Evolutionary conservation across 1,284 basidiomycete genomes (phyloP).

Genomic region (Rhizoctonia solani): DNA sequence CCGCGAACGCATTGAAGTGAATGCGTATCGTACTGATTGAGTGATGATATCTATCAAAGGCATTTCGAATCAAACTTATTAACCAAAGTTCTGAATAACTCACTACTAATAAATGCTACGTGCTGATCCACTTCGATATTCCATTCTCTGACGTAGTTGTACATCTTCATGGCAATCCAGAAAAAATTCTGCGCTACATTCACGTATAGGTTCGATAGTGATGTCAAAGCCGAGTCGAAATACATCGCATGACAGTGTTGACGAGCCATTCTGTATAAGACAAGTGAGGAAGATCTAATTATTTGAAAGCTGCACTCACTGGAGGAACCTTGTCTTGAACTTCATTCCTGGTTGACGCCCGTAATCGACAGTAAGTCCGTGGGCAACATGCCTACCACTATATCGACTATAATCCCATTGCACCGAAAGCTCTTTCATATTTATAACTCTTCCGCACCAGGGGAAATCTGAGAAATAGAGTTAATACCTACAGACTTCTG

Average conservation of each 20-base stretch:
- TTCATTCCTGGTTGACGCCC: conserved; percentile 60
- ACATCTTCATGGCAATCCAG: conserved; percentile 87
- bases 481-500: conserved; percentile 10
- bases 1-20: conserved; percentile 57
- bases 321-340: conserved; percentile 70
- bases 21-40: conserved; percentile 61
- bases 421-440: conserved; percentile 75
- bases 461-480: conserved; percentile 67
- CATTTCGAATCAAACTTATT: background rate
- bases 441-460: conserved; percentile 86
- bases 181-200: conserved; percentile 90
- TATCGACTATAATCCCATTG: conserved; percentile 74
- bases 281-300: conserved; percentile 13
- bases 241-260: conserved; percentile 73
- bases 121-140: conserved; percentile 53
- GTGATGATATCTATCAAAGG: conserved; percentile 59
- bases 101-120: conserved; percentile 59
- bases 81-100: conserved; percentile 40
- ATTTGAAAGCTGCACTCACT: conserved; percentile 49
- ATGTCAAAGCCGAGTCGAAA: conserved; percentile 76
- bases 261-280: conserved; percentile 59
- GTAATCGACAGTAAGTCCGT: conserved; percentile 68
- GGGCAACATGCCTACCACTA: conserved; percentile 55
- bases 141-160: conserved; percentile 75
- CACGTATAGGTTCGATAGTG: conserved; percentile 61